Base-by-base conservation (phyloP, 2,329 filamentous ascomycete genomes). In the Ceratocystis ficicola region DNA sequence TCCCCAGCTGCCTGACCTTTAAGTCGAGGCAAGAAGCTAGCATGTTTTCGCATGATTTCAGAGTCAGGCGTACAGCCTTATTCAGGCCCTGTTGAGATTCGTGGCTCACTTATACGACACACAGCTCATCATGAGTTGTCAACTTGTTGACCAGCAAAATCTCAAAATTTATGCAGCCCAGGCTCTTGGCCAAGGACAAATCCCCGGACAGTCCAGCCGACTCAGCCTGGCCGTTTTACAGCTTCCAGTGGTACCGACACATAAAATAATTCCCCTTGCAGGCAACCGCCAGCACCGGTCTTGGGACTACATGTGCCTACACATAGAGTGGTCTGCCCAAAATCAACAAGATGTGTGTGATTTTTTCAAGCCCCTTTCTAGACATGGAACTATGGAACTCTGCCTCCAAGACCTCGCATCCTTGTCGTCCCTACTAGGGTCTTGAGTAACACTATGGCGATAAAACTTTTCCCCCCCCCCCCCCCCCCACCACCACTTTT, bases 391-490 rank as follows among this genome's bases (percentile, higher is more conserved):
- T 41, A 44, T 6, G 30, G 12, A 44, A n/a, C 32, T 41, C n/a
- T 62, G 20, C 22, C 32, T 60, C 41, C 63, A 64, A 52, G 62
- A 36, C 17, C 63, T 32, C 5, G 25, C 17, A 22, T 44, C 25
- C 61, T 15, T 50, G 59, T 44, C 32, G 59, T 44, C 30, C 41
- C 15, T 41, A 28, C 3, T 8, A n/a, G 48, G 20, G 30, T 32
- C 41, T 32, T 63, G 25, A 32, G 61, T 63, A 44, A 63, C 61
- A 50, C 61, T 25, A 63, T 30, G 6, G 2, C 52, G 30, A 25
- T 66, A 66, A 66, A 64, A 66, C 62, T 66, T 66, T 48, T 66
- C 44, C 65, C 65, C 62, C 22, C 22, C 22, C 22, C 22, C 22
- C 22, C 22, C 22, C 22, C 22, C 22, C 22, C 22, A 25, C 22